Conservation (phyloP, 306 rosid species). For the Argentina anserina region DNA sequence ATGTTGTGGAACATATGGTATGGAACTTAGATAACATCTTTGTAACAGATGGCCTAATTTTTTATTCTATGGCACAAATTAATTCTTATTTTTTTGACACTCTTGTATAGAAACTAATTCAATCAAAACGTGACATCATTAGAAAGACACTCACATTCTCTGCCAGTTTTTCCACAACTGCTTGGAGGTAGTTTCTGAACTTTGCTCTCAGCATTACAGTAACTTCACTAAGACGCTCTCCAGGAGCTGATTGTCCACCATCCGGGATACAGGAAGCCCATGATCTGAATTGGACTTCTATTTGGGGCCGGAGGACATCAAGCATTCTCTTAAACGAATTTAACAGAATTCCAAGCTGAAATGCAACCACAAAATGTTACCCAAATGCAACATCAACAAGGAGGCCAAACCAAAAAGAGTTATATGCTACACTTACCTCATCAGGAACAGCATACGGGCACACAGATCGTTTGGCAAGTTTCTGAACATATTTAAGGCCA, state of each 20-base stretch:
- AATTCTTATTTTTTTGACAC: background rate
- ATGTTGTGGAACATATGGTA: background rate
- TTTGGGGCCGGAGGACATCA: slow-evolving; percentile 76
- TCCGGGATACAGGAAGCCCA: slow-evolving; percentile 94
- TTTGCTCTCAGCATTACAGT: slow-evolving; percentile 96
- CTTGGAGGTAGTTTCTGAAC: slow-evolving; percentile 84
- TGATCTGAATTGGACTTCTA: slow-evolving; percentile 81
- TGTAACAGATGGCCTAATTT: background rate
- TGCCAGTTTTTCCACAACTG: slow-evolving; percentile 78
- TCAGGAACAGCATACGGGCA: slow-evolving; percentile 69
- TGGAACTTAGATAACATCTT: background rate
- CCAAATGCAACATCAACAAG: slow-evolving; percentile 5
- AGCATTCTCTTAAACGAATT: slow-evolving; percentile 95
- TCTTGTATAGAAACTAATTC: background rate
- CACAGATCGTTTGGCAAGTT: slow-evolving; percentile 74
- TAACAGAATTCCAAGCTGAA: slow-evolving; percentile 80
- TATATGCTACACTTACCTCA: slow-evolving; percentile 54
- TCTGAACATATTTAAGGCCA: slow-evolving; percentile 94
- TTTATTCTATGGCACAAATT: background rate
- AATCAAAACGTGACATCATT: slow-evolving; percentile 11
- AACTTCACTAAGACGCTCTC: slow-evolving; percentile 96
- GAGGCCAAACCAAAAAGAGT: slow-evolving; percentile 4
- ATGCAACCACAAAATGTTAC: slow-evolving; percentile 21
- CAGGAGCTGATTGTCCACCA: slow-evolving; percentile 77
- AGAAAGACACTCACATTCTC: slow-evolving; percentile 69